Evolutionary conservation across 2,329 filamentous ascomycete species (phyloP).

Genomic region (Coniochaeta hoffmannii): DNA sequence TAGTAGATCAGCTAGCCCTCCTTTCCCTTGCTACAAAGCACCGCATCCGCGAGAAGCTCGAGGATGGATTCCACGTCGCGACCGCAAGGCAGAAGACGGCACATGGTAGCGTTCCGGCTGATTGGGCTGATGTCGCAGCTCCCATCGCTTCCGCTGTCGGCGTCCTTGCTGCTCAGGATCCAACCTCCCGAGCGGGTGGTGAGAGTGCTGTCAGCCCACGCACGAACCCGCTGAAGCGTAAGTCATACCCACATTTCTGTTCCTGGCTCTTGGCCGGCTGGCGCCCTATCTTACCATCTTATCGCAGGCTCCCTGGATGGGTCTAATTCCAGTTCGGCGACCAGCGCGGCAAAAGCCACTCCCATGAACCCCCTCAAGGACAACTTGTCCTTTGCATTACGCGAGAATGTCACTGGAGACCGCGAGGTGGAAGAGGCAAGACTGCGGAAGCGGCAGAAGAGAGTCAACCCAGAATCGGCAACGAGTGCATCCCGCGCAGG

Average conservation of each 20-base stretch:
- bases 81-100: conserved; percentile 68
- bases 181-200: not conserved
- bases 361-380: conserved; percentile 30
- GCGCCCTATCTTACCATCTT: not conserved
- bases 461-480: conserved; percentile 48
- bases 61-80: conserved; percentile 67
- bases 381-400: conserved; percentile 43
- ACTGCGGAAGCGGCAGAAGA: conserved; percentile 58
- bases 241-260: conserved; percentile 16
- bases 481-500: conserved; percentile 43
- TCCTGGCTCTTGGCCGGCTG: not conserved
- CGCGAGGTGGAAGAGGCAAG: conserved; percentile 66
- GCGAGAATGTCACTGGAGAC: conserved; percentile 58
- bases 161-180: conserved; percentile 11
- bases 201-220: conserved; percentile 46
- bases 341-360: not conserved
- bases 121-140: conserved; percentile 66
- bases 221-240: conserved; percentile 55
- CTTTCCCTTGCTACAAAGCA: conserved; percentile 79
- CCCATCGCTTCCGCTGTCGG: conserved; percentile 37
- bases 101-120: conserved; percentile 69
- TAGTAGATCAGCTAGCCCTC: conserved; percentile 77
- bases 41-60: conserved; percentile 65
- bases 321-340: conserved; percentile 20
- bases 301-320: conserved; percentile 29